Conservation (phyloP, 805 yeast genomes). For the Candida verbasci region DNA sequence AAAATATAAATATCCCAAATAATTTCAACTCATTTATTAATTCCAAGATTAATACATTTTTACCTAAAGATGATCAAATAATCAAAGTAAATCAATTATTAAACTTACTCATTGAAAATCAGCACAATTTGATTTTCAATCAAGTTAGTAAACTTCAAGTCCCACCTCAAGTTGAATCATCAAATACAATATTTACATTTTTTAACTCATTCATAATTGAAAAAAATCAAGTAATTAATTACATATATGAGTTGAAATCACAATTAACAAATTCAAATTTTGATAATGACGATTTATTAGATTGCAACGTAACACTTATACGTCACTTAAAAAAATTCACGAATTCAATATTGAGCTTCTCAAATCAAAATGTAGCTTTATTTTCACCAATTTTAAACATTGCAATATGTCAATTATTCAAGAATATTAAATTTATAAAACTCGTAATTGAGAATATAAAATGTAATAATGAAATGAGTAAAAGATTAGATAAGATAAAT, state of each 20-base stretch:
- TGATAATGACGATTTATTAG: constrained; percentile 21
- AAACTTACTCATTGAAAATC: constrained; percentile 9
- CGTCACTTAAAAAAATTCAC: constrained; percentile 35
- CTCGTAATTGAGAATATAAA: constrained; percentile 27
- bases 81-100: constrained; percentile 1
- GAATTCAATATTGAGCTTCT: constrained; percentile 21
- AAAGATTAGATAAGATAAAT: constrained; percentile 30
- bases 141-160: background rate
- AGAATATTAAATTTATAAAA: constrained; percentile 32
- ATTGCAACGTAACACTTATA: constrained; percentile 36
- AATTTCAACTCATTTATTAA: background rate
- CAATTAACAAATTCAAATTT: background rate
- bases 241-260: constrained; percentile 26
- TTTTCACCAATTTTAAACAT: too few relatives aligned
- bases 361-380: too few relatives aligned
- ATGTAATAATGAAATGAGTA: constrained; percentile 19
- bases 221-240: constrained; percentile 34
- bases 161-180: background rate
- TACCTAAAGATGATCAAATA: background rate
- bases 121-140: background rate
- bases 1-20: constrained; percentile 5
- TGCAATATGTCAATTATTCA: constrained; percentile 28
- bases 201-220: constrained; percentile 26
- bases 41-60: constrained; percentile 5
- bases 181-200: background rate